These are phyloP conservation scores for Sporisorium iseilematis-ciliati DNA, from an alignment of 1,284 basidiomycete genomes.

Conservation along the genomic window DNA sequence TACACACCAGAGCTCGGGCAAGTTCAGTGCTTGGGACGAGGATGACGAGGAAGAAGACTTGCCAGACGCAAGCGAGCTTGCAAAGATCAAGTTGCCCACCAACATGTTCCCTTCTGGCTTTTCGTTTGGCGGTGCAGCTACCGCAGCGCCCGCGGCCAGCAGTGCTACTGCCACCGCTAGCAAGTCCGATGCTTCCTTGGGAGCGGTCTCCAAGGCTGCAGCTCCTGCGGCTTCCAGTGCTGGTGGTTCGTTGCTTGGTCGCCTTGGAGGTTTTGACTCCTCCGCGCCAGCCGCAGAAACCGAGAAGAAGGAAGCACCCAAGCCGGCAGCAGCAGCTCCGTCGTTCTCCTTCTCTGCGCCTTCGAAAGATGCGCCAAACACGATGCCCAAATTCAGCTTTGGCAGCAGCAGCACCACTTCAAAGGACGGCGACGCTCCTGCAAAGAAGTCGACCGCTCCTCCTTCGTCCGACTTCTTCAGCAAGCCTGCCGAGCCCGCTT, in stretches of 20 bases:
- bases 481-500: constrained; percentile 31
- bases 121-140: constrained; percentile 47
- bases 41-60: constrained; percentile 66
- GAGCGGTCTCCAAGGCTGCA: constrained; percentile 8
- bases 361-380: constrained; percentile 26
- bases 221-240: background rate
- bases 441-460: constrained; percentile 26
- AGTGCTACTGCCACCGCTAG: constrained; percentile 4
- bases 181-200: constrained; percentile 7
- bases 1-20: constrained; percentile 63
- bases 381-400: constrained; percentile 50
- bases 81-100: constrained; percentile 66
- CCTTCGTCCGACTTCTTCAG: constrained; percentile 48
- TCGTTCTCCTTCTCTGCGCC: constrained; percentile 53
- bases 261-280: constrained; percentile 54
- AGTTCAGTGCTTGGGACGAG: constrained; percentile 63
- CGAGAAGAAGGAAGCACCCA: constrained; percentile 29
- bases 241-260: constrained; percentile 19
- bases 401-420: constrained; percentile 15
- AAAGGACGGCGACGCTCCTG: constrained; percentile 10
- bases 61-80: constrained; percentile 60
- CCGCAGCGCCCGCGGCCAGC: constrained; percentile 1
- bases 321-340: constrained; percentile 13
- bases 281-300: constrained; percentile 36
- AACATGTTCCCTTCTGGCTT: constrained; percentile 64